Evolutionary conservation across 164 flowering plant species (phyloP), one percentile per base, ranked within the genome.

Genomic region (Stephania japonica): DNA sequence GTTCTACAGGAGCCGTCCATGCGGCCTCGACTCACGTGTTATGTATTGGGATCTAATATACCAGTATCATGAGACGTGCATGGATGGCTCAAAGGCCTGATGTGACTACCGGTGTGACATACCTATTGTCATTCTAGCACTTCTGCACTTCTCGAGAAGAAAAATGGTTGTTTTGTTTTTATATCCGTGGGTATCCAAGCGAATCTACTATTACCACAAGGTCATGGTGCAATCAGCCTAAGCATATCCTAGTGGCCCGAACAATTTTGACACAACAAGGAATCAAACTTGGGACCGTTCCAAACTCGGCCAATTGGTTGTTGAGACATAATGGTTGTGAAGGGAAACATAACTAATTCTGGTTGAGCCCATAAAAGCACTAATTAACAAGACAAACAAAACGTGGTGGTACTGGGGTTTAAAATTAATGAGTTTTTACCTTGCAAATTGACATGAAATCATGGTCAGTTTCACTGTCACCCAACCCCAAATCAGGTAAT

Each of bases 361-460:
- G 6, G 56, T 32, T 32, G 38, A 32, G 38, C 38, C 38, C 38
- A 32, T 32, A 32, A 32, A 32, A 32, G 38, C 38, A 32, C 38
- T 32, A 32, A 4, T 4, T 4, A 32, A 32, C 38, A 32, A 32
- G 38, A 32, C 38, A 32, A 49, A 49, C 56, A 16, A 10, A 3
- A 49, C 12, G 12, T 10, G 12, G 56, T 10, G 56, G 12, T 49
- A 16, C 1, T 2, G 18, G 56, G 6, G 56, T 3, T 10, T 49
- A 1, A 10, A 16, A 49, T 49, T 49, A 49, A 49, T 49, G 56
- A 49, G 14, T 49, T 10, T 16, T 56, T 70, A 90, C 97, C 97
- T 88, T 88, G 88, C 97, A 91, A 5, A 90, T 13, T 12, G 90
- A 80, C 91, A 91, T 87, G 87, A 91, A 91, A 63, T 89, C 87